These are phyloP conservation scores for Populus ilicifolia DNA, from an alignment of 345 rosid genomes.

Conservation along the genomic window DNA sequence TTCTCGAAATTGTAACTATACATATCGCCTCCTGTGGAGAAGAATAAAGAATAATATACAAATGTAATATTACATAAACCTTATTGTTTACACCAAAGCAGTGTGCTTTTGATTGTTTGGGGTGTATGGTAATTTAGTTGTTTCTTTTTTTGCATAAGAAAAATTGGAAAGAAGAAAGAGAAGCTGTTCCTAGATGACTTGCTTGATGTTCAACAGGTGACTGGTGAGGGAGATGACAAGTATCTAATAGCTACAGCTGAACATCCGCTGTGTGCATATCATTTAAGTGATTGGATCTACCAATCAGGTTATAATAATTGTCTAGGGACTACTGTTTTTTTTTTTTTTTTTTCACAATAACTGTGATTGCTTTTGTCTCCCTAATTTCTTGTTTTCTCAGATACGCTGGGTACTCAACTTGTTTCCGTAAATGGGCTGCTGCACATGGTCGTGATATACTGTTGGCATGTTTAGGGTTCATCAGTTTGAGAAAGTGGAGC, in stretches of 20 bases:
- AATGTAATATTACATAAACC: too few species aligned
- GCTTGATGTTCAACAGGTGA: constrained; percentile 46
- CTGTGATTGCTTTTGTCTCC: neutral
- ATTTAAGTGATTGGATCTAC: constrained; percentile 88
- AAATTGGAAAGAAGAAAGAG: too few species aligned
- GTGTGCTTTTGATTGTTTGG: too few species aligned
- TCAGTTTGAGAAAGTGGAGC: constrained; percentile 98
- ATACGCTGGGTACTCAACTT: constrained; percentile 93
- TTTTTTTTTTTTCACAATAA: neutral
- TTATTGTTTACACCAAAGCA: too few species aligned
- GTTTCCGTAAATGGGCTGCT: constrained; percentile 98
- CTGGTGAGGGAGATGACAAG: constrained; percentile 92
- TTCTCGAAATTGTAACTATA: too few species aligned
- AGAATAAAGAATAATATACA: too few species aligned
- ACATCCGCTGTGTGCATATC: constrained; percentile 95
- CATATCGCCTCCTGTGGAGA: too few species aligned
- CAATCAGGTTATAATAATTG: constrained; percentile 43
- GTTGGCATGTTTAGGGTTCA: constrained; percentile 96
- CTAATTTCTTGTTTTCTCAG: constrained; percentile 30
- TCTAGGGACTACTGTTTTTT: neutral
- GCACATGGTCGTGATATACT: constrained; percentile 93
- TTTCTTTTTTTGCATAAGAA: too few species aligned
- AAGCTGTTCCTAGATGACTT: too few species aligned
- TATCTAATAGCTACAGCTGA: constrained; percentile 98
- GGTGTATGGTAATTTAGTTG: too few species aligned